Evolutionary conservation across 2,329 filamentous ascomycete genomes (phyloP).

Genomic region (Neonectria neomacrospora): DNA sequence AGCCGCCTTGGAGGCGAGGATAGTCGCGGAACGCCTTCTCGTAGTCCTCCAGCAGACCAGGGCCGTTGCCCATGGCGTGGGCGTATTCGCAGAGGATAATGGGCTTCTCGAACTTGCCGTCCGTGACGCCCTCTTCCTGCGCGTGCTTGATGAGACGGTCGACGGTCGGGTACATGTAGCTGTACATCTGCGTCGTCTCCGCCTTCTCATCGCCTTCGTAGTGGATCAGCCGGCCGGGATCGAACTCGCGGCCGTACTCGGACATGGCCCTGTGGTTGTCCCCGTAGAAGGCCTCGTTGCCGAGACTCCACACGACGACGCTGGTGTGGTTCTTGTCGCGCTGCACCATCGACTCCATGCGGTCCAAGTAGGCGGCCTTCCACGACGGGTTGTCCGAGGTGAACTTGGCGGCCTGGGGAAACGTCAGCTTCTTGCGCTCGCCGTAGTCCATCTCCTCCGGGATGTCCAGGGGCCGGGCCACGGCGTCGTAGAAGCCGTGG

Average conservation of each 20-base stretch:
- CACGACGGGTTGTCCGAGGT: slow-evolving; percentile 70
- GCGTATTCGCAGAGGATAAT: slow-evolving; percentile 68
- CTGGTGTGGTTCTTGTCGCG: slow-evolving; percentile 77
- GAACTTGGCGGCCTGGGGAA: slow-evolving; percentile 65
- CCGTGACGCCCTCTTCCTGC: slow-evolving; percentile 55
- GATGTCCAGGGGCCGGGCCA: slow-evolving; percentile 62
- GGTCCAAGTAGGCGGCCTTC: slow-evolving; percentile 74
- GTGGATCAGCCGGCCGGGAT: slow-evolving; percentile 69
- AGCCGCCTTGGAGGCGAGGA: slow-evolving; percentile 72
- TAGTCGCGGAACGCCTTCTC: slow-evolving; percentile 70
- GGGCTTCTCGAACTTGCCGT: slow-evolving; percentile 64
- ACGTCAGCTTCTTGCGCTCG: slow-evolving; percentile 67
- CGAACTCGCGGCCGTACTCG: slow-evolving; percentile 66
- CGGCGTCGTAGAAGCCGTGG: slow-evolving; percentile 63
- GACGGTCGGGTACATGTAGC: slow-evolving; percentile 72
- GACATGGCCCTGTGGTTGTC: slow-evolving; percentile 76
- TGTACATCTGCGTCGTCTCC: slow-evolving; percentile 71
- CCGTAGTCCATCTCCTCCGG: slow-evolving; percentile 68
- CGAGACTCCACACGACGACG: slow-evolving; percentile 79
- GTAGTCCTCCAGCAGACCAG: slow-evolving; percentile 76
- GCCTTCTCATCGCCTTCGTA: slow-evolving; percentile 74
- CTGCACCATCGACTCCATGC: slow-evolving; percentile 71
- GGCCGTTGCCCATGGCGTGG: slow-evolving; percentile 80
- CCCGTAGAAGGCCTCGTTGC: slow-evolving; percentile 80
- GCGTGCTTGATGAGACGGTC: slow-evolving; percentile 61